Evolutionary conservation across 352 stramenopile genomes (phyloP), one percentile per base, ranked within the genome.

Genomic region (Phytophthora nicotianae): DNA sequence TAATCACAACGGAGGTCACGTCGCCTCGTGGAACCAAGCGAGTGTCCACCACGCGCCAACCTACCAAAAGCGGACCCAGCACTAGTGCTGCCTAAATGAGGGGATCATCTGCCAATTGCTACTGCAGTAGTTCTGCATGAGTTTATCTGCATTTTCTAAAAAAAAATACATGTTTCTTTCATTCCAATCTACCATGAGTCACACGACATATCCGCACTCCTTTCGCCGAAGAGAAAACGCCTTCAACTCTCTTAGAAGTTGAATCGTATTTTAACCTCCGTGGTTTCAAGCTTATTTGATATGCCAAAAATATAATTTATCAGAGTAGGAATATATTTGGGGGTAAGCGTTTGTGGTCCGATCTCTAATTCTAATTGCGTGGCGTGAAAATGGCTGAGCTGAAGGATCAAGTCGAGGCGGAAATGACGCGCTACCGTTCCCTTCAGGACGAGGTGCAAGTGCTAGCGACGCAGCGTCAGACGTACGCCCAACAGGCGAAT

Each of bases 401-500:
- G 33, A 91, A 89, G 77, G 79, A 92, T 37, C 76, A 92, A 66
- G 88, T 93, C 19, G 88, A 96, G 82, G 82, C 80, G 79, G 75
- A 97, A 70, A 95, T 95, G 83, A 75, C 80, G 70, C 82, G 87
- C 65, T 98, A 98, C 77, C 90, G 89, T 54, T 70, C 71, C 47
- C 77, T 98, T 16, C 93, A 98, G 79, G 90, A 97, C 71, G 83
- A 95, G 66, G 84, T 95, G 65, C 80, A 90, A 51, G 78, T 89
- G 63, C 77, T 97, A 21, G 81, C 84, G 50, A 83, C 77, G 52
- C 83, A 97, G 77, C 83, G 95, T 21, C 91, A 97, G 75, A 86
- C 85, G 52, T 95, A 97, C 50, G 86, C 96, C 64, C 85, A 95
- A 55, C 96, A 99, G 58, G 71, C 90, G 47, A 98, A 97, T 53